phyloP scores from a whole-genome alignment of 2,329 filamentous ascomycete species.

The Myriangium duriaei region DNA sequence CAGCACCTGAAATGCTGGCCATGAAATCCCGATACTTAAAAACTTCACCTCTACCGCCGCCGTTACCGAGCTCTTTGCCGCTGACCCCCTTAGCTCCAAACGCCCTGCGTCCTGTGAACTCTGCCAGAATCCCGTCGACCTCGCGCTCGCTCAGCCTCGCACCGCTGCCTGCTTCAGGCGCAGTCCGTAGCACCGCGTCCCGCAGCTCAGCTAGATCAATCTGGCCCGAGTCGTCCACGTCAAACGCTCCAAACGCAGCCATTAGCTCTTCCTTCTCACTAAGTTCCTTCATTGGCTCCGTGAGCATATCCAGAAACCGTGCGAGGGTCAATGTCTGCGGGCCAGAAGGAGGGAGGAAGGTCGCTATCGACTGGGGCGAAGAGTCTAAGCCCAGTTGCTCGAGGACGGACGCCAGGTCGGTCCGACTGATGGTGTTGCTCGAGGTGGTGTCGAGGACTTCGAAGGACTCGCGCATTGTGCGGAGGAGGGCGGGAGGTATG shows the following conservation, averaged over 20 bases:
- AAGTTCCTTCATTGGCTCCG: conserved; percentile 58
- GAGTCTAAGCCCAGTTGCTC: conserved; percentile 72
- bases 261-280: conserved; percentile 69
- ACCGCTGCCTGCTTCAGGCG: conserved; percentile 56
- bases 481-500: conserved; percentile 68
- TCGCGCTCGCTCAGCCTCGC: conserved; percentile 54
- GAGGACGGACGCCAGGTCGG: conserved; percentile 80
- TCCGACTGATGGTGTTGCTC: conserved; percentile 67
- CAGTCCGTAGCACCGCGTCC: conserved; percentile 70
- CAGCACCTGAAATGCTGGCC: conserved; percentile 32
- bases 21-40: conserved; percentile 94
- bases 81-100: conserved; percentile 52
- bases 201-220: conserved; percentile 72
- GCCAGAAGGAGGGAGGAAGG: conserved; percentile 60
- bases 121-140: conserved; percentile 75
- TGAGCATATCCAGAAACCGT: conserved; percentile 71
- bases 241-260: conserved; percentile 87
- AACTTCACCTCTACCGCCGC: conserved; percentile 55
- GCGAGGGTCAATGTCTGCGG: conserved; percentile 60
- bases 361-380: conserved; percentile 54
- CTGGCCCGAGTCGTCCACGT: conserved; percentile 89
- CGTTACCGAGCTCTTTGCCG: conserved; percentile 32
- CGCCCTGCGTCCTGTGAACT: conserved; percentile 71
- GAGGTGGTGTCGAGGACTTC: conserved; percentile 85
- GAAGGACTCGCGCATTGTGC: conserved; percentile 83